Base-by-base conservation (phyloP, 768 basidiomycete genomes). In the Nevesoporus exiguus region DNA sequence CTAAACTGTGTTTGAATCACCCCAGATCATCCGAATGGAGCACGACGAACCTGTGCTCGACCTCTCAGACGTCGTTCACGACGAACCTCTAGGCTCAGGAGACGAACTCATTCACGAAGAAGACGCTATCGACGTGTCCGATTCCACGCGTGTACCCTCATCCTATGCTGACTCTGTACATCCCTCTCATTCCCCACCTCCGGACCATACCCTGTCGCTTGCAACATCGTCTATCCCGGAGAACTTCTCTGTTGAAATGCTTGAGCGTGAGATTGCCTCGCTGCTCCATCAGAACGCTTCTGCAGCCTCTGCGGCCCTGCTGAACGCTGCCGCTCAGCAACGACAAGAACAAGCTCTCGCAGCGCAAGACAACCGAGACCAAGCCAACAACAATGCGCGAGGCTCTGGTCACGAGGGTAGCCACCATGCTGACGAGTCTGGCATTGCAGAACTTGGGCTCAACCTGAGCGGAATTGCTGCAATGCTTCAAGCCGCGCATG, bases 21-120 rank as follows among this genome's bases (percentile, higher is more conserved):
- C 4, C 3, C 39, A 59, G 63, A 59, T 59, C 53, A 46, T 51
- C 51, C 58, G 55, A 53, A 78, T 78, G 75, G 73, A 76, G 46
- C 66, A 80, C 69, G 83, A 85, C 67, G 76, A 71, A 33, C 80
- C 81, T 56, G 80, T 82, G 58, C 80, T 91, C 57, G 81, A 83
- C 65, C 81, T 91, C 61, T 90, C 89, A 43, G 89, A 91, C 72
- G 89, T 91, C 71, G 87, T 91, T 42, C 86, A 90, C 69, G 88
- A 90, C 67, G 86, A 88, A 52, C 78, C 85, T 29, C 78, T 88
- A 22, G 82, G 78, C 67, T 80, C 86, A 61, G 82, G 84, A 59
- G 71, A 74, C 43, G 73, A 74, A 41, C 56, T 69, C 43, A 59
- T 73, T 71, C 63, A 61, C 25, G 53, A 65, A 17, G 49, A 58